phyloP scores from a whole-genome alignment of 2,329 filamentous ascomycete genomes.

The Fusarium zealandicum region DNA sequence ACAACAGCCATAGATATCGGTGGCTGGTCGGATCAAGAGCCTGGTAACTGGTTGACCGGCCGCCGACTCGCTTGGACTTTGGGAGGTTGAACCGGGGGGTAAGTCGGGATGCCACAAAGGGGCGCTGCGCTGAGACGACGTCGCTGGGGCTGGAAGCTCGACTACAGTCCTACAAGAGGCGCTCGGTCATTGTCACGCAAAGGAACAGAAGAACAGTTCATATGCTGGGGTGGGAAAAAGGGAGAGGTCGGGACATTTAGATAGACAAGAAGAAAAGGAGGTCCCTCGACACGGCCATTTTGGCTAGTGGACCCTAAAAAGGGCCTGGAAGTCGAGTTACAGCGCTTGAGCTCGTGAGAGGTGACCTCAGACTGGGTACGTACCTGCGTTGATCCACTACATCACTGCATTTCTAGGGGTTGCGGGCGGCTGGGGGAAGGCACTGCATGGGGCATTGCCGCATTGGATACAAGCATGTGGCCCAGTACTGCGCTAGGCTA shows the following conservation, averaged over 20 bases:
- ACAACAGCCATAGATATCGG: slow-evolving; percentile 28
- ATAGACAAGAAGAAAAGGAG: slow-evolving; percentile 37
- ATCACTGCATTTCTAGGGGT: slow-evolving; percentile 8
- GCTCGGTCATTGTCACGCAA: neutral
- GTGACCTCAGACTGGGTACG: slow-evolving; percentile 8
- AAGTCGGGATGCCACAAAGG: slow-evolving; percentile 26
- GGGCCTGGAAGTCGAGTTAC: slow-evolving; percentile 30
- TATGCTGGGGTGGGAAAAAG: slow-evolving; percentile 18
- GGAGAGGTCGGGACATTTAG: slow-evolving; percentile 36
- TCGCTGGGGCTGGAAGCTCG: slow-evolving; percentile 7
- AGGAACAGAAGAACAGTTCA: slow-evolving; percentile 12
- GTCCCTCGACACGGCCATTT: slow-evolving; percentile 33
- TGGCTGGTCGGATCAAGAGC: slow-evolving; percentile 24
- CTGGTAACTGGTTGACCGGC: slow-evolving; percentile 22
- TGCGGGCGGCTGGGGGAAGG: slow-evolving; percentile 29
- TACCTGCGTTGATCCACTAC: slow-evolving; percentile 17
- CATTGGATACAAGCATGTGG: slow-evolving; percentile 2
- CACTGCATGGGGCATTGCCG: slow-evolving; percentile 20
- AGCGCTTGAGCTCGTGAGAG: slow-evolving; percentile 19
- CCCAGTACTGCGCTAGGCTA: slow-evolving; percentile 11
- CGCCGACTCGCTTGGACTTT: slow-evolving; percentile 9
- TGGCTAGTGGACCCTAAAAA: slow-evolving; percentile 32
- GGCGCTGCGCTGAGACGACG: slow-evolving; percentile 23
- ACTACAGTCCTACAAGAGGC: slow-evolving; percentile 11
- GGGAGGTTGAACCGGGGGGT: slow-evolving; percentile 6